Conservation (phyloP, 2,329 filamentous ascomycete genomes). For the Lasiodiplodia theobromae region DNA sequence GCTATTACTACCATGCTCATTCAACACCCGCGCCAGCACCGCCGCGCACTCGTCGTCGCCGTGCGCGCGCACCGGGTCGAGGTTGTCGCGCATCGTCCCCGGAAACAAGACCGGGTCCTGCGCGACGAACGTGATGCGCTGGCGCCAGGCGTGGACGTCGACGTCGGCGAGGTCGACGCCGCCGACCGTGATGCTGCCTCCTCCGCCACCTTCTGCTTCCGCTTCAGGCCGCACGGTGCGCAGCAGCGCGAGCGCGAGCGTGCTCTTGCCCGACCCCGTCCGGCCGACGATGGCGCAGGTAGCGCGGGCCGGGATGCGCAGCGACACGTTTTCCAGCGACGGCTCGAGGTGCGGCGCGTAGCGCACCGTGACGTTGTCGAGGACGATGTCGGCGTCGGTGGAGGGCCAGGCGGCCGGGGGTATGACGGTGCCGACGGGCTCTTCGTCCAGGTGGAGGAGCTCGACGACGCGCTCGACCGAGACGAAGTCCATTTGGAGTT, state of each 20-base stretch:
- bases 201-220: slow-evolving; percentile 36
- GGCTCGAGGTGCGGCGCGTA: slow-evolving; percentile 82
- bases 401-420: slow-evolving; percentile 81
- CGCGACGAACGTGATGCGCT: slow-evolving; percentile 70
- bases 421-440: slow-evolving; percentile 69
- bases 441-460: slow-evolving; percentile 78
- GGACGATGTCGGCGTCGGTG: slow-evolving; percentile 68
- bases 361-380: slow-evolving; percentile 77
- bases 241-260: slow-evolving; percentile 69
- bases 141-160: slow-evolving; percentile 65
- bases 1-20: slow-evolving; percentile 35
- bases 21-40: slow-evolving; percentile 63
- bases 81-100: slow-evolving; percentile 66
- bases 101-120: slow-evolving; percentile 73
- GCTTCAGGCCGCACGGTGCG: slow-evolving; percentile 42
- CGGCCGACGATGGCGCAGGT: slow-evolving; percentile 82
- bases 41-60: slow-evolving; percentile 61
- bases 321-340: slow-evolving; percentile 71
- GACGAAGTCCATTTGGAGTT: slow-evolving; percentile 90
- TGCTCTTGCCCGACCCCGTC: slow-evolving; percentile 81
- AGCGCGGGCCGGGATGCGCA: slow-evolving; percentile 79
- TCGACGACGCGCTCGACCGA: slow-evolving; percentile 87
- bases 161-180: slow-evolving; percentile 66
- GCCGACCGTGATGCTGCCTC: slow-evolving; percentile 66
- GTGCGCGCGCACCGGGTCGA: slow-evolving; percentile 66